These are phyloP conservation scores for Pleurotus pulmonarius DNA, from an alignment of 768 basidiomycete species.

Conservation along the genomic window DNA sequence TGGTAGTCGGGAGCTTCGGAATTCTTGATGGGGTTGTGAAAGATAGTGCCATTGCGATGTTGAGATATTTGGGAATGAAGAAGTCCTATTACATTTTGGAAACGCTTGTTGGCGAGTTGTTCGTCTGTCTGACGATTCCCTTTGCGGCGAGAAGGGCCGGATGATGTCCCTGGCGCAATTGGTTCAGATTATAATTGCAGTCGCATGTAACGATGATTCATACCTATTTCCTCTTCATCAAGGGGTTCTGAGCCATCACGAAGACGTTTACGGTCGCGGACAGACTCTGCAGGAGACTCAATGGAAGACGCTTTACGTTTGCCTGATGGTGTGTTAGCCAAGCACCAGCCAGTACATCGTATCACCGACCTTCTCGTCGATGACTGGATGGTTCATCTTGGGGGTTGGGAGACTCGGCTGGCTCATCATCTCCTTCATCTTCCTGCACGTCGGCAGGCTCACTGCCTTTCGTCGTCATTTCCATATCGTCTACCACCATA, in stretches of 20 bases:
- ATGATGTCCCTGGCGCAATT: constrained; percentile 4
- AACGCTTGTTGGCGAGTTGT: constrained; percentile 61
- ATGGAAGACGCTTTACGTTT: constrained; percentile 64
- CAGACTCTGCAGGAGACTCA: constrained; percentile 38
- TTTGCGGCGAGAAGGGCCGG: constrained; percentile 38
- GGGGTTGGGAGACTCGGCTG: not conserved
- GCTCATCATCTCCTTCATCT: not conserved
- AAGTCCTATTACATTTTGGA: constrained; percentile 79
- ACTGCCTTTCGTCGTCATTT: not conserved
- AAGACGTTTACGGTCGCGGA: constrained; percentile 51
- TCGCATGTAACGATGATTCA: not conserved
- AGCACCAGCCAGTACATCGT: not conserved
- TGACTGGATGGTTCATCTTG: not conserved
- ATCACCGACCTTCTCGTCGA: constrained; percentile 8
- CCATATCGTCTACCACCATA: not conserved
- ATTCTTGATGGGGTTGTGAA: constrained; percentile 85
- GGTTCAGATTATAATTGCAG: not conserved
- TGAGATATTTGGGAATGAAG: constrained; percentile 79
- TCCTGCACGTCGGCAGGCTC: not conserved
- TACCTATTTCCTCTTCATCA: constrained; percentile 63
- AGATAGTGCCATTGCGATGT: constrained; percentile 86
- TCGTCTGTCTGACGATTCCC: constrained; percentile 39
- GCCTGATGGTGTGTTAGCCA: constrained; percentile 29
- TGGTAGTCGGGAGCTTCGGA: constrained; percentile 90
- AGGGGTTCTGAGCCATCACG: constrained; percentile 68